Evolutionary conservation across 2,329 filamentous ascomycete genomes (phyloP), one percentile per base, ranked within the genome.

Genomic region (Alternaria gansuensis): DNA sequence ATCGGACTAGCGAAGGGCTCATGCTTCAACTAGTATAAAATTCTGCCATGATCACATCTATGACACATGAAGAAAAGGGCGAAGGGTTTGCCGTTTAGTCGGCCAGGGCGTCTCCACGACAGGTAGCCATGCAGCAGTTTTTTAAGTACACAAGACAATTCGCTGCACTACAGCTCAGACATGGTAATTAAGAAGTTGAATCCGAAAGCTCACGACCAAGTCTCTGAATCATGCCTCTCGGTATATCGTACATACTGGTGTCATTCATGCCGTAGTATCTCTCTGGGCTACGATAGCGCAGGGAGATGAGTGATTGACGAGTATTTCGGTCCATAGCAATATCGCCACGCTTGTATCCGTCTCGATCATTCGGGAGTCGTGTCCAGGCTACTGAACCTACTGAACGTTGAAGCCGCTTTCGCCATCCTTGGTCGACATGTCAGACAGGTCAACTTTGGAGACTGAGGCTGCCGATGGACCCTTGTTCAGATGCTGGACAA

Each of bases 381-480:
- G 13, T 13, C 23, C n/a, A 28, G n/a, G 21, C 57, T 60, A 76
- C 45, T 68, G 60, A 7, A 73, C 66, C 57, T 60, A 76, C 45
- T 68, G 60, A 7, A 73, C 66, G 14, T 58, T 64, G 67, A 96
- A 96, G 4, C 79, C 79, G n/a, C 72, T 78, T 73, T 97, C 93
- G 6, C 84, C 89, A 2, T 90, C 83, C 41, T 90, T 83, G 0
- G 85, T 70, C 0, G 87, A 84, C 5, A 92, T 84, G 0, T 89
- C 85, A 60, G 88, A 85, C 63, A 88, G 87, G 63, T 93, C 89
- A 7, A 97, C 80, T 67, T 89, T 88, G 36, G 87, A 87, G 0
- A 98, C 94, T 24, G 85, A 85, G 1, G 93, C 88, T 54, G 86
- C 82, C 1, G 83, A 80, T 0, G 93, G 93, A 0, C 94, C 94